Evolutionary conservation across 1,139 yeast species (phyloP).

Genomic region (Hansenula lynferdii): DNA sequence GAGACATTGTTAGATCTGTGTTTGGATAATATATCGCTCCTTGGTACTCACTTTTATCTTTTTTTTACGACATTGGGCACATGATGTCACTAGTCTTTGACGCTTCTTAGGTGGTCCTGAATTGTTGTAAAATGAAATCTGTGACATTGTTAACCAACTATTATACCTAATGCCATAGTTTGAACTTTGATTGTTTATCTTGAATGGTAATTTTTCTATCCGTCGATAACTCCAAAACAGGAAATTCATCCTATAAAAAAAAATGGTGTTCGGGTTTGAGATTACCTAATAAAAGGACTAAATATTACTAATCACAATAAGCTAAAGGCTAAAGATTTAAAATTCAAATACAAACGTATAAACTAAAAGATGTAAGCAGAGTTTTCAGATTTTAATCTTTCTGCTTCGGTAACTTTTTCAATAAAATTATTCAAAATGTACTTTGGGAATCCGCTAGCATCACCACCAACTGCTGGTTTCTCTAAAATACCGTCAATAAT

Average conservation of each 20-base stretch:
- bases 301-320: too few relatives aligned
- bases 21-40: too few relatives aligned
- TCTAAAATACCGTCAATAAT: background rate
- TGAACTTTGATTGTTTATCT: background rate
- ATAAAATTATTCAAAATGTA: background rate
- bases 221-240: slow-evolving; percentile 1
- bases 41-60: slow-evolving; percentile 33
- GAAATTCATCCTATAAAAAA: slow-evolving; percentile 1
- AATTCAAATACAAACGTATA: too few relatives aligned
- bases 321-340: too few relatives aligned
- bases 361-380: too few relatives aligned
- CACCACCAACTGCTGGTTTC: background rate
- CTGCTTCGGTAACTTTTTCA: background rate
- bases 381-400: background rate
- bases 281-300: too few relatives aligned
- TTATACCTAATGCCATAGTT: too few relatives aligned
- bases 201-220: too few relatives aligned
- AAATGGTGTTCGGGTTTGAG: slow-evolving; percentile 1
- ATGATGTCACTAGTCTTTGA: slow-evolving; percentile 29
- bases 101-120: slow-evolving; percentile 18
- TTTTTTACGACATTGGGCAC: slow-evolving; percentile 36
- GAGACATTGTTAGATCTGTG: too few relatives aligned
- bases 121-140: background rate
- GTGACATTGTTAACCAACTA: background rate
- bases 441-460: background rate